These are phyloP conservation scores for Metarhizium rileyi DNA, from an alignment of 2,329 filamentous ascomycete genomes.

Conservation along the genomic window DNA sequence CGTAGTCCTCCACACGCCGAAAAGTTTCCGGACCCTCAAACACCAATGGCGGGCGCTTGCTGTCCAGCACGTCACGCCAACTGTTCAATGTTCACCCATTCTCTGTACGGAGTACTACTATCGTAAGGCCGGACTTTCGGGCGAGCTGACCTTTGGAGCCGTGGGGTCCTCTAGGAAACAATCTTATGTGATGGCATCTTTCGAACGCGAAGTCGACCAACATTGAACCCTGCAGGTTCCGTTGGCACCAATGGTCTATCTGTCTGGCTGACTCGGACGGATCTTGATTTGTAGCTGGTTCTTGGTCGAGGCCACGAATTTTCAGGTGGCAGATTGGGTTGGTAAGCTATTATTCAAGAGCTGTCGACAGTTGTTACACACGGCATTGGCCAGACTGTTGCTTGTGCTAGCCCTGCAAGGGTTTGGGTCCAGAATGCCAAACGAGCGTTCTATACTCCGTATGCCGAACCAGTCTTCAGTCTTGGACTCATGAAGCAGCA, in stretches of 20 bases:
- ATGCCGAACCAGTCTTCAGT: not conserved
- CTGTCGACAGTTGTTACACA: no score
- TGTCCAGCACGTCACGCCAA: no score
- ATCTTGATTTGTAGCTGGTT: not conserved
- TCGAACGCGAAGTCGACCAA: not conserved
- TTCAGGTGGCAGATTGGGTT: not conserved
- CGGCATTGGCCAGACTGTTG: no score
- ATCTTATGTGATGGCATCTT: not conserved
- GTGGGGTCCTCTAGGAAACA: not conserved
- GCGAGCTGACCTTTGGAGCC: no score
- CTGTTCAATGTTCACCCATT: no score
- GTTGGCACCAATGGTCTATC: not conserved
- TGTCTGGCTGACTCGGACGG: not conserved
- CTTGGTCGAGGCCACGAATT: no score
- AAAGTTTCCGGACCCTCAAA: no score
- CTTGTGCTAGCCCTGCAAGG: not conserved
- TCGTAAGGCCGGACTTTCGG: no score
- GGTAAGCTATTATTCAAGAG: not conserved
- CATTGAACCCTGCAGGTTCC: not conserved
- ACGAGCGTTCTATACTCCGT: not conserved
- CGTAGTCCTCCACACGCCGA: no score
- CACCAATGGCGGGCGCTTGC: no score
- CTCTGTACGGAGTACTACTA: no score
- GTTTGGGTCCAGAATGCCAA: not conserved
- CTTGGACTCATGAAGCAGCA: not conserved